Percentiles rank a stretch among this genome's conserved stretches.
Conservation (phyloP, 2,329 filamentous ascomycete genomes). For the Aspergillus thermomutatus region DNA sequence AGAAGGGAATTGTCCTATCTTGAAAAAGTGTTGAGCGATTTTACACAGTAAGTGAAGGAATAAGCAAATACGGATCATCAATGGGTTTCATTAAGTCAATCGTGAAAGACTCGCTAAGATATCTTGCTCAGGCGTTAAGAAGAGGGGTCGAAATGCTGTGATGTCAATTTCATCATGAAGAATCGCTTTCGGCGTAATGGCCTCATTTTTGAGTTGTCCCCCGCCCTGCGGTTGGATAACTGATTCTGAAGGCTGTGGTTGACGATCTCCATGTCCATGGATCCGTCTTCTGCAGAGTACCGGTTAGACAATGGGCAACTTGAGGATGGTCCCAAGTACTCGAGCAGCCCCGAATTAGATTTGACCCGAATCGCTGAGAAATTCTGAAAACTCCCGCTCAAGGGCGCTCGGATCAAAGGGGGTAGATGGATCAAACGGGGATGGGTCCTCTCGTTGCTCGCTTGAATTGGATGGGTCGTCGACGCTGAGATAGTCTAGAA, state of each 20-base stretch:
- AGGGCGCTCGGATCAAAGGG: background rate
- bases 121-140: background rate
- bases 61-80: background rate
- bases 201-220: background rate
- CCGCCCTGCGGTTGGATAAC: background rate
- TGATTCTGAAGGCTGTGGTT: background rate
- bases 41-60: background rate
- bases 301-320: background rate
- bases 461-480: slow-evolving; percentile 44
- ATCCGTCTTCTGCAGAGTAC: background rate
- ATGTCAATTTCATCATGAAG: slow-evolving; percentile 4
- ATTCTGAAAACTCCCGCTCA: background rate
- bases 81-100: background rate
- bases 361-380: background rate
- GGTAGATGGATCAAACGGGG: background rate
- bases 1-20: background rate
- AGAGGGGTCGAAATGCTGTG: background rate
- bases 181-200: background rate
- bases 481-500: slow-evolving; percentile 96
- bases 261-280: background rate
- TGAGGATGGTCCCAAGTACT: background rate
- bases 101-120: background rate
- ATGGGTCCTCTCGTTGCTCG: background rate
- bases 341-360: background rate
- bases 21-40: background rate